Percentiles rank a stretch among this genome's conserved stretches.
Conservation (phyloP, 768 basidiomycete species). For the Calocera cornea region DNA sequence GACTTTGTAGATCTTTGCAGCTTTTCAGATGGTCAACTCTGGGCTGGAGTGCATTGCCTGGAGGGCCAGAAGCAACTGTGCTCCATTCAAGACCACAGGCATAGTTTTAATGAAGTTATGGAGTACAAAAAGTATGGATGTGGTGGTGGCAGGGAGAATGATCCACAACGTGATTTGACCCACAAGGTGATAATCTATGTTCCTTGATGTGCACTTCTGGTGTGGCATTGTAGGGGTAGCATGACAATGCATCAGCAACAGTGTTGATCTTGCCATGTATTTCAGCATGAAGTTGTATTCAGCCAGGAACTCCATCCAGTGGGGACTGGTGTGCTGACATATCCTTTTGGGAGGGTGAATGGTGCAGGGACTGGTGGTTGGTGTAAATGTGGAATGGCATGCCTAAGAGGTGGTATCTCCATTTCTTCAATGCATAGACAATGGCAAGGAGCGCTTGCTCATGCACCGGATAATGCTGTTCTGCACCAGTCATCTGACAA, state of each 20-base stretch:
- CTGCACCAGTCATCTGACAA: conserved; percentile 20
- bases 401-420: conserved; percentile 17
- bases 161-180: no score
- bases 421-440: conserved; percentile 22
- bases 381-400: conserved; percentile 22
- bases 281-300: conserved; percentile 26
- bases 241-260: conserved; percentile 31
- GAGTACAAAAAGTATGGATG: no score
- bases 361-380: conserved; percentile 29
- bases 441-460: conserved; percentile 31
- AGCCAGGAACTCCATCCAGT: no score
- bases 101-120: no score
- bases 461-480: conserved; percentile 28
- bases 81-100: no score
- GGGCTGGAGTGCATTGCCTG: no score
- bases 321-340: no score
- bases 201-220: not conserved
- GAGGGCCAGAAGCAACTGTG: no score
- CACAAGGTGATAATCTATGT: no score
- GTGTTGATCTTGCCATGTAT: conserved; percentile 33
- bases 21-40: no score
- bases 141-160: no score
- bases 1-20: no score
- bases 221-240: conserved; percentile 14
- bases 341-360: conserved; percentile 24